phyloP scores from a whole-genome alignment of 176 grass and related monocot genomes.

The Ananas comosus region DNA sequence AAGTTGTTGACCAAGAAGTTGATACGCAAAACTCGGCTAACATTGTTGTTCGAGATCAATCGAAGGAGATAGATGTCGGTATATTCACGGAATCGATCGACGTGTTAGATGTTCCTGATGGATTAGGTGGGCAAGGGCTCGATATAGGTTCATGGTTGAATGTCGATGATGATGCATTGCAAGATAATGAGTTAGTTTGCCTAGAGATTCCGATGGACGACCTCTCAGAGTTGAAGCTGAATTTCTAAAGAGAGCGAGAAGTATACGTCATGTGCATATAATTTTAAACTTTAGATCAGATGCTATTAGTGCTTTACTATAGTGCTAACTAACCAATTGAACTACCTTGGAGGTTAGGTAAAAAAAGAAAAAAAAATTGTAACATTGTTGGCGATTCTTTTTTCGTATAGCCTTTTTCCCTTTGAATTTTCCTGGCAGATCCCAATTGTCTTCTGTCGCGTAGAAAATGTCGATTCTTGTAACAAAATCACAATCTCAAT shows the following conservation, averaged over 20 bases:
- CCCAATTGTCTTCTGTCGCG: constrained; percentile 14
- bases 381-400: constrained; percentile 29
- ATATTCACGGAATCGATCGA: constrained; percentile 38
- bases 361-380: constrained; percentile 13
- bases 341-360: constrained; percentile 17
- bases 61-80: constrained; percentile 23
- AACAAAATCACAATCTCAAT: constrained; percentile 9
- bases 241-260: constrained; percentile 23
- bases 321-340: constrained; percentile 25
- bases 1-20: constrained; percentile 19
- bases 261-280: constrained; percentile 31
- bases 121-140: constrained; percentile 38
- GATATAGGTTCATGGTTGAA: constrained; percentile 55
- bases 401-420: background rate
- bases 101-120: constrained; percentile 40
- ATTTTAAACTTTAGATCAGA: constrained; percentile 15
- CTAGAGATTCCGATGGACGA: constrained; percentile 57
- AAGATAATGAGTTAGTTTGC: constrained; percentile 46
- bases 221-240: constrained; percentile 53
- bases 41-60: background rate
- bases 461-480: constrained; percentile 23
- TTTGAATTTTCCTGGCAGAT: constrained; percentile 15
- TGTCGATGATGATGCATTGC: constrained; percentile 33
- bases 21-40: constrained; percentile 13
- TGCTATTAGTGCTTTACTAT: background rate